phyloP scores from a whole-genome alignment of 2,329 filamentous ascomycete genomes.

The Pestalotiopsis sp. region DNA sequence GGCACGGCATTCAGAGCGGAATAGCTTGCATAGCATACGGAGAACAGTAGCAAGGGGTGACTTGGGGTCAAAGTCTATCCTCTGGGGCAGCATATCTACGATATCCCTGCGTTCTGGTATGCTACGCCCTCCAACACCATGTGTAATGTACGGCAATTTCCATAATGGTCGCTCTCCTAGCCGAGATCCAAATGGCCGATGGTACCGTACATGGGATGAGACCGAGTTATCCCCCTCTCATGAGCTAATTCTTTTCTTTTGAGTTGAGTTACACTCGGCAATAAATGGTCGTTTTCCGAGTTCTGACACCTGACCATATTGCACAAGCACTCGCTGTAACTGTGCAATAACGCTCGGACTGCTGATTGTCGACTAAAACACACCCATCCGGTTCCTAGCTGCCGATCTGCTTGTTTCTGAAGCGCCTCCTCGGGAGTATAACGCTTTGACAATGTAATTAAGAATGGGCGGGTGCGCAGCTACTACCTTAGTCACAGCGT shows the following conservation, averaged over 20 bases:
- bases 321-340: neutral
- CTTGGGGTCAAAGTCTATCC: neutral
- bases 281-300: neutral
- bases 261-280: neutral
- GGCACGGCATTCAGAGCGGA: neutral
- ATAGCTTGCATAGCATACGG: neutral
- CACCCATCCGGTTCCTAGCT: neutral
- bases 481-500: neutral
- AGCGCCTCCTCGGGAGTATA: neutral
- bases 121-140: neutral
- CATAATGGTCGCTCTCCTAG: neutral
- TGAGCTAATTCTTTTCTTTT: neutral
- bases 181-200: neutral
- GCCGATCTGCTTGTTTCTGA: neutral
- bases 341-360: constrained; percentile 1
- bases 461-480: neutral
- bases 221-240: neutral
- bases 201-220: neutral
- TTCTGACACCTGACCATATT: neutral
- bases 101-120: neutral
- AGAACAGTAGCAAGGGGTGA: neutral
- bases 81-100: neutral
- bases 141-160: neutral
- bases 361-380: neutral
- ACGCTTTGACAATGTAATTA: neutral